phyloP scores from a whole-genome alignment of 352 stramenopile genomes.

The Globisporangium recalcitrans region DNA sequence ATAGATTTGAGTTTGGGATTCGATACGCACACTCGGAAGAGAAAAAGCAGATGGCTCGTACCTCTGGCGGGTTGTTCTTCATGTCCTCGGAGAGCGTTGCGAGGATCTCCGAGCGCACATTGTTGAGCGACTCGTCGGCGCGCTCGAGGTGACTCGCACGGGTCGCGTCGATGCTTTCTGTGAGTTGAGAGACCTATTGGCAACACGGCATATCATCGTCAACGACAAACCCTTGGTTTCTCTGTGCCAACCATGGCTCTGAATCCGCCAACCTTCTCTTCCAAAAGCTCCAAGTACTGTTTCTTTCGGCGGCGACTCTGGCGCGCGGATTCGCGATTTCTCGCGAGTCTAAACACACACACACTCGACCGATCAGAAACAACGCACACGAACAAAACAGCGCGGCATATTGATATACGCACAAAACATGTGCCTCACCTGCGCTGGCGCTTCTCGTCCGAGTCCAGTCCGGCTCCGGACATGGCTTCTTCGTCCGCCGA shows the following conservation, averaged over 20 bases:
- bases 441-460: constrained; percentile 75
- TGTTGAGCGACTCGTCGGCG: constrained; percentile 71
- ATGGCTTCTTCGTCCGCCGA: constrained; percentile 46
- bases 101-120: constrained; percentile 75
- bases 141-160: constrained; percentile 70
- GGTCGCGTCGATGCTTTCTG: constrained; percentile 80
- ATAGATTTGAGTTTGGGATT: too few relatives aligned
- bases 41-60: constrained; percentile 11
- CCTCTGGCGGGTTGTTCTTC: constrained; percentile 56
- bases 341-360: constrained; percentile 38
- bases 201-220: background rate
- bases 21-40: background rate
- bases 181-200: constrained; percentile 76
- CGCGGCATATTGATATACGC: background rate
- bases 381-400: background rate
- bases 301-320: constrained; percentile 88
- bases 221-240: background rate
- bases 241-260: background rate
- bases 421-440: too few relatives aligned
- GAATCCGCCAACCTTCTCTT: constrained; percentile 63
- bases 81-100: constrained; percentile 58
- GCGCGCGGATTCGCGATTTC: constrained; percentile 85
- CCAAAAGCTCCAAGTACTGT: constrained; percentile 83
- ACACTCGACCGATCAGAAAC: background rate
- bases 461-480: constrained; percentile 38